phyloP scores from a whole-genome alignment of 2,329 filamentous ascomycete species.

The Exophiala spinifera region DNA sequence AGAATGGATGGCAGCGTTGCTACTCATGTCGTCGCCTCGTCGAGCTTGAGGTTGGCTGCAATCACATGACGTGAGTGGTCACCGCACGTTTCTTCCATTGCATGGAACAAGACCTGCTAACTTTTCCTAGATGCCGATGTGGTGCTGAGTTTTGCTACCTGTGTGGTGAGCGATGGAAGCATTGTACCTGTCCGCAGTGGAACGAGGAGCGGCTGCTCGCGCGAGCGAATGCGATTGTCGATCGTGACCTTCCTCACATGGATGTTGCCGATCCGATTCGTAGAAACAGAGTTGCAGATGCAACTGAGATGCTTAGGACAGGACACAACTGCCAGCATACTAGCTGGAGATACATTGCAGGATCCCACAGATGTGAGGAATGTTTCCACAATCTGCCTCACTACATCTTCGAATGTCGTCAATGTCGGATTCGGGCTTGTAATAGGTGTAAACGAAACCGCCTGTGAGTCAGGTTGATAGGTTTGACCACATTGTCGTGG shows the following conservation, averaged over 20 bases:
- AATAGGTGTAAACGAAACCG: conserved; percentile 18
- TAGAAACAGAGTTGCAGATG: conserved; percentile 7
- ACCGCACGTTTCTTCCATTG: not conserved
- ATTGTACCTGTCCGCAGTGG: conserved; percentile 31
- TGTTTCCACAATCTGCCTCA: conserved; percentile 18
- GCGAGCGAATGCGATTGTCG: conserved; percentile 19
- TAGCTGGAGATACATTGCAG: conserved; percentile 11
- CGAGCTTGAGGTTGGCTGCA: conserved; percentile 34
- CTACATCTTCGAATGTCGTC: conserved; percentile 22
- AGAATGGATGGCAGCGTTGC: conserved; percentile 72
- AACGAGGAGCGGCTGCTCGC: conserved; percentile 29
- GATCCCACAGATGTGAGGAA: conserved; percentile 15
- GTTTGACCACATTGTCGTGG: no score
- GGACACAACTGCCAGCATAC: conserved; percentile 23
- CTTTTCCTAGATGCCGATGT: conserved; percentile 32
- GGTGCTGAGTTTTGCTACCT: conserved; percentile 35
- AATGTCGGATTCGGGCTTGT: conserved; percentile 20
- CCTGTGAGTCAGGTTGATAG: conserved; percentile 3
- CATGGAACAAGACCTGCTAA: not conserved
- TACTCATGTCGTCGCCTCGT: conserved; percentile 63
- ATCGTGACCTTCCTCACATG: conserved; percentile 18
- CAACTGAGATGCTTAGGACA: conserved; percentile 18
- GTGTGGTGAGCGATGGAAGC: conserved; percentile 32
- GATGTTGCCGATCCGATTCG: not conserved
- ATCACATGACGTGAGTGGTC: conserved; percentile 36